Base-by-base conservation (phyloP, 140 eudicot species). In the Ambrosia hybrid region DNA sequence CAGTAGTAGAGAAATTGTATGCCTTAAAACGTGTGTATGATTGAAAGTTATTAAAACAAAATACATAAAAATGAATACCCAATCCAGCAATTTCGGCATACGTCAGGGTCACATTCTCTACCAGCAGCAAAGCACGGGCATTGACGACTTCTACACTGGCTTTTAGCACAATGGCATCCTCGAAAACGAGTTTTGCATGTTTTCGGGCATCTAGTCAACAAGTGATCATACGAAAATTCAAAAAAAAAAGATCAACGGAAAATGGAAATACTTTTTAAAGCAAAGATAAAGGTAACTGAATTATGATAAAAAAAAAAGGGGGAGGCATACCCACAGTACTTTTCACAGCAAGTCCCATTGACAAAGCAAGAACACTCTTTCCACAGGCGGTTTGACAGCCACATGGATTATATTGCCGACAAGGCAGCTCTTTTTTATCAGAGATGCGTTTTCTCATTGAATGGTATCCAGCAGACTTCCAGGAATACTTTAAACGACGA, bases 101-200 rank as follows among this genome's bases (percentile, higher is more conserved):
- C 97, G 79, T 95, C 99, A 7, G 99, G 99, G 78, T 95, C 99
- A 82, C 99, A 95, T 76, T 95, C 99, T 78, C 99, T 80, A 69
- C 89, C 90, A 30, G 97, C 97, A 70, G 97, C 99, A 91, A 91
- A 95, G 69, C 99, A 95, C 3, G 99, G 99, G 75, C 99, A 95
- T 61, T 95, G 99, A 52, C 97, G 96, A 73, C 99, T 91, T 82
- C 99, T 82, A 71, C 99, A 95, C 79, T 95, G 96, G 76, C 97
- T 95, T 86, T 95, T 95, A 74, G 99, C 97, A 77, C 99, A 95
- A 77, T 95, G 99, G 84, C 99, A 95, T 57, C 99, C 99, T 83
- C 96, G 84, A 78, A 95, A 95, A 59, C 97, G 85, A 58, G 89
- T 91, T 78, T 95, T 95, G 86, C 99, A 95, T 68, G 85, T 91